Percentiles rank a stretch among this genome's conserved stretches.
Conservation (phyloP, 345 rosid species). For the Geranium brycei region DNA sequence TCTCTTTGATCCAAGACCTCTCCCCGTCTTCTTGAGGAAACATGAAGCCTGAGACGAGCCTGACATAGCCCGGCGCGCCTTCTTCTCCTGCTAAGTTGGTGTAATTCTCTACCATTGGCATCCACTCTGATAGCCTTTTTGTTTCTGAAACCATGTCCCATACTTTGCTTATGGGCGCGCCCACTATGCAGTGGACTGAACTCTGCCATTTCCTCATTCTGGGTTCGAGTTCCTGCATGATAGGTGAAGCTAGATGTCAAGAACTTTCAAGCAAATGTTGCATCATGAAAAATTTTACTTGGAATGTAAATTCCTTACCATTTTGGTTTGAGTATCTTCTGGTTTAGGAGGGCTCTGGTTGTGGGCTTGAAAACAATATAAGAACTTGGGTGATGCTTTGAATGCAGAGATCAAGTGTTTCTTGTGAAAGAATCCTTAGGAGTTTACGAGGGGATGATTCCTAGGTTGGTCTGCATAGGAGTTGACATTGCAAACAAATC, state of each 20-base stretch:
- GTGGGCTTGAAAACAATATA: too few species aligned
- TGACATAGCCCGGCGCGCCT: constrained; percentile 32
- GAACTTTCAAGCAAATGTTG: not conserved
- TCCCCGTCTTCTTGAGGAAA: constrained; percentile 40
- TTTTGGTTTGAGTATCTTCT: too few species aligned
- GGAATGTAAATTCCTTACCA: not conserved
- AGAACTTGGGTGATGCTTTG: too few species aligned
- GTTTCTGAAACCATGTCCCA: constrained; percentile 37
- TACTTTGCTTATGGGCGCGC: constrained; percentile 30
- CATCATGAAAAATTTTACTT: too few species aligned
- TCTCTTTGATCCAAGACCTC: constrained; percentile 52
- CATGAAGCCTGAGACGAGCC: constrained; percentile 47
- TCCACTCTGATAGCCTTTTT: constrained; percentile 34
- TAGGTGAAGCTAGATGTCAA: not conserved
- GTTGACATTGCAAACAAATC: too few species aligned
- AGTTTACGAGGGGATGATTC: too few species aligned
- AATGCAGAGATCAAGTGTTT: too few species aligned
- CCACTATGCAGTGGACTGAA: constrained; percentile 32
- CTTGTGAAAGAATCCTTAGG: too few species aligned
- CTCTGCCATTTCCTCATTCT: constrained; percentile 29
- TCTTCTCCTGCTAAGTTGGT: constrained; percentile 30
- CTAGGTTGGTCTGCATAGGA: not conserved
- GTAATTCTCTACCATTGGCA: constrained; percentile 47
- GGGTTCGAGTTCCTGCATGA: constrained; percentile 18
- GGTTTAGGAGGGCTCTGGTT: too few species aligned